Base-by-base conservation (phyloP, 2,329 filamentous ascomycete genomes). In the Fusarium torreyae region DNA sequence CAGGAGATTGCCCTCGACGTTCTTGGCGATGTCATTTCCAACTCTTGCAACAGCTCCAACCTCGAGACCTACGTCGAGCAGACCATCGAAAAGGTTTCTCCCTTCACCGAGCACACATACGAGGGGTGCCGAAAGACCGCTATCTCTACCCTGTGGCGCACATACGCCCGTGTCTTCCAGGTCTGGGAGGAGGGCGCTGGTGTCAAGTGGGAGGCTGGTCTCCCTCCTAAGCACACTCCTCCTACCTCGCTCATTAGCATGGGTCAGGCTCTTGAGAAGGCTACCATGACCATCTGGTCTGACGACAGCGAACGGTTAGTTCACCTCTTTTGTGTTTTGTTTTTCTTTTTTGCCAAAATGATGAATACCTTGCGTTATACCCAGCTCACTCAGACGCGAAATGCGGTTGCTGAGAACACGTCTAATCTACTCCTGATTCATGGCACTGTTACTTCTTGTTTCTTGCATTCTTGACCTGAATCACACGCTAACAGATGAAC, bases 371-470 rank as follows among this genome's bases (percentile, higher is more conserved):
- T 89, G 90, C 93, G 93, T 94, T 94, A 95, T 88, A 95, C 95
- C 94, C 94, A 98, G 94, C 94, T 98, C 95, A 98, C 94, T 97
- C 93, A 93, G 92, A 98, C 91, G 91, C 93, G 84, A 87, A 84
- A 83, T 89, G 92, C 89, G 89, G 84, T 90, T 97, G 94, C 92
- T 94, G 93, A 91, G 91, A 96, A 97, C 83, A 85, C 94, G 81
- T 81, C 69, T 81, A 75, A 82, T 82, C 80, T 78, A 76, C 76
- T 76, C 69, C 78, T 80, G 77, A 79, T 74, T 72, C 65, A 72
- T 72, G 66, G 39, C 67, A 69, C 63, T 70, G 73, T 73, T 74
- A 60, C 53, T 68, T 72, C 38, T 55, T 69, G 57, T 70, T 72
- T 68, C 63, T 74, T 68, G 43, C 61, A 73, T 39, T 31, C 66